Percentiles rank a stretch among this genome's conserved stretches.
Conservation (phyloP, 371 early-diverging fungal species). For the Entomophthora muscae region DNA sequence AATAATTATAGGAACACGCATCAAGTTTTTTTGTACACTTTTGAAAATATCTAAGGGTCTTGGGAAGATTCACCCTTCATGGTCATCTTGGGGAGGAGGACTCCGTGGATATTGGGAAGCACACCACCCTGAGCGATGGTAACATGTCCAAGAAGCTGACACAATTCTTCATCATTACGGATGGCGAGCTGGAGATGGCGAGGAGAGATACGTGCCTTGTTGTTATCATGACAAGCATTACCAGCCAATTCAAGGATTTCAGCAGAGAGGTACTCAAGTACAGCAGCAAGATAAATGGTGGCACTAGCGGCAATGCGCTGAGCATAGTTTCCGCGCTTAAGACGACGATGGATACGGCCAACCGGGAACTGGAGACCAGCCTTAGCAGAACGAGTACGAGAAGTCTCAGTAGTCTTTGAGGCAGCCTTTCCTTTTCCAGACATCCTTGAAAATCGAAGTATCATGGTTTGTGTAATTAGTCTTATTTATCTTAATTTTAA, state of each 20-base stretch:
- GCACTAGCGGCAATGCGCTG: conserved; percentile 89
- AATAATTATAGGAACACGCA: too few species aligned
- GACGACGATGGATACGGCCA: conserved; percentile 93
- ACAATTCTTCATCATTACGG: conserved; percentile 93
- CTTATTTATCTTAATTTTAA: too few species aligned
- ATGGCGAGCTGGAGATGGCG: conserved; percentile 74
- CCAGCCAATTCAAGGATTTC: conserved; percentile 95
- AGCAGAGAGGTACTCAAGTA: conserved; percentile 89
- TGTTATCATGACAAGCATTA: conserved; percentile 89
- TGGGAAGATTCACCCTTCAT: conserved; percentile 28
- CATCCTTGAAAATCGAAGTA: too few species aligned
- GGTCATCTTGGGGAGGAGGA: too few species aligned
- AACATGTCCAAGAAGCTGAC: conserved; percentile 80
- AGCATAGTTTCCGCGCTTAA: too few species aligned
- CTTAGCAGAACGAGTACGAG: too few species aligned
- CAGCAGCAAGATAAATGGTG: conserved; percentile 88
- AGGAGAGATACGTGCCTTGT: conserved; percentile 87
- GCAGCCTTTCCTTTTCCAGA: conserved; percentile 42
- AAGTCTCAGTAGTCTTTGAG: conserved; percentile 32
- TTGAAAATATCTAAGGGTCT: conserved; percentile 25
- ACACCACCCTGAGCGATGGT: too few species aligned
- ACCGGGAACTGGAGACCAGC: conserved; percentile 91
- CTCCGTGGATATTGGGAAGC: too few species aligned
- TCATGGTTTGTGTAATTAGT: too few species aligned
- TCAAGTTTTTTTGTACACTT: too few species aligned